These are phyloP conservation scores for Cynanchum wilfordii DNA, from an alignment of 257 asterid species.

Conservation along the genomic window DNA sequence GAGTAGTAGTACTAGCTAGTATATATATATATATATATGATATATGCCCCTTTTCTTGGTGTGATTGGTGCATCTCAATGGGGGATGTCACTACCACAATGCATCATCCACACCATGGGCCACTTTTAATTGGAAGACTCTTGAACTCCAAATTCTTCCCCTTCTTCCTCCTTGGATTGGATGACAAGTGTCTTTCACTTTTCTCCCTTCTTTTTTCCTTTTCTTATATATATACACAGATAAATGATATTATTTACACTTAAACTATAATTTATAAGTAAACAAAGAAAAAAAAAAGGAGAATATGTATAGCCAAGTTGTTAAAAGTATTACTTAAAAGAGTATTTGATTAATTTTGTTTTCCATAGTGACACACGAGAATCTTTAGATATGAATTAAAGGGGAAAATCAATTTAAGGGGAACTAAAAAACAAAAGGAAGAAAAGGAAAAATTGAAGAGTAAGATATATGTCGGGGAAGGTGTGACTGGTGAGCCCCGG, in stretches of 20 bases:
- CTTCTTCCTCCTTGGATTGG: neutral
- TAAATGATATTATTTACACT: too few species aligned
- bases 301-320: too few species aligned
- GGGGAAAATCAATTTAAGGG: neutral
- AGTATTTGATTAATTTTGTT: too few species aligned
- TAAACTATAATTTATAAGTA: too few species aligned
- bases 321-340: too few species aligned
- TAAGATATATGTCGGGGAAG: conserved; percentile 28
- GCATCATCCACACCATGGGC: conserved; percentile 7
- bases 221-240: too few species aligned
- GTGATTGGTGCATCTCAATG: conserved; percentile 27
- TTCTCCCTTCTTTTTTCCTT: neutral
- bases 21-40: too few species aligned
- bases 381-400: neutral
- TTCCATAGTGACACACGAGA: neutral
- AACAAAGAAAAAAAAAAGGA: too few species aligned
- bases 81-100: conserved; percentile 15
- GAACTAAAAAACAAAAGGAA: neutral
- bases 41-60: conserved; percentile 23
- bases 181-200: neutral
- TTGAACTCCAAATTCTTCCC: conserved; percentile 5
- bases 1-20: conserved; percentile 6
- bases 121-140: conserved; percentile 10
- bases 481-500: conserved; percentile 31
- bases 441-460: neutral